Conservation (phyloP, 1,284 basidiomycete genomes). For the Mrakiaceae sp. region DNA sequence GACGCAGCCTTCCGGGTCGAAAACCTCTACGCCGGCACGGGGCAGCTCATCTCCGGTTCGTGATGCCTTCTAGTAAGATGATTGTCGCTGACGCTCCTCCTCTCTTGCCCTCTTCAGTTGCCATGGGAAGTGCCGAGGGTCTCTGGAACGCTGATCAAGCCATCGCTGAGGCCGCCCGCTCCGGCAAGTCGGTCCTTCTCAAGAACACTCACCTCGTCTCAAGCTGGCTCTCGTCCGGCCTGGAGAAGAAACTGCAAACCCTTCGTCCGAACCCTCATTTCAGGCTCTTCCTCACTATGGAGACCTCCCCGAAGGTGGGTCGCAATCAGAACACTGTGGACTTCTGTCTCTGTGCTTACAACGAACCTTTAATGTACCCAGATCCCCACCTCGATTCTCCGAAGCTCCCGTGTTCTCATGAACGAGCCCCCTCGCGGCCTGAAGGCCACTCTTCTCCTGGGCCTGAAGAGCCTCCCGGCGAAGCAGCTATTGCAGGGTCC, state of each 20-base stretch:
- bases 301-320: slow-evolving; percentile 50
- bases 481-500: slow-evolving; percentile 68
- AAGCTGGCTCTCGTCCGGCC: slow-evolving; percentile 71
- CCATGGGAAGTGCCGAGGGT: slow-evolving; percentile 99
- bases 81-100: not conserved
- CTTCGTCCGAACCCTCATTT: slow-evolving; percentile 77
- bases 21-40: slow-evolving; percentile 62
- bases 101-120: slow-evolving; percentile 48
- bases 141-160: slow-evolving; percentile 87
- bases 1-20: slow-evolving; percentile 93
- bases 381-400: slow-evolving; percentile 89
- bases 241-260: slow-evolving; percentile 93
- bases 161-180: slow-evolving; percentile 75
- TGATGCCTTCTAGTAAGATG: not conserved
- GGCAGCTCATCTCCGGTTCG: slow-evolving; percentile 44
- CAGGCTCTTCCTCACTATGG: slow-evolving; percentile 94
- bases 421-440: slow-evolving; percentile 93
- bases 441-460: slow-evolving; percentile 86
- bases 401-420: slow-evolving; percentile 90
- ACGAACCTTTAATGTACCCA: slow-evolving; percentile 37
- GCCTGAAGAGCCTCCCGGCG: slow-evolving; percentile 62
- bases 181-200: slow-evolving; percentile 85
- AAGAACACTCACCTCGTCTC: slow-evolving; percentile 95
- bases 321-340: not conserved
- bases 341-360: not conserved